These are phyloP conservation scores for Talaromyces nanjingensis DNA, from an alignment of 495 filamentous ascomycete genomes.

Conservation along the genomic window DNA sequence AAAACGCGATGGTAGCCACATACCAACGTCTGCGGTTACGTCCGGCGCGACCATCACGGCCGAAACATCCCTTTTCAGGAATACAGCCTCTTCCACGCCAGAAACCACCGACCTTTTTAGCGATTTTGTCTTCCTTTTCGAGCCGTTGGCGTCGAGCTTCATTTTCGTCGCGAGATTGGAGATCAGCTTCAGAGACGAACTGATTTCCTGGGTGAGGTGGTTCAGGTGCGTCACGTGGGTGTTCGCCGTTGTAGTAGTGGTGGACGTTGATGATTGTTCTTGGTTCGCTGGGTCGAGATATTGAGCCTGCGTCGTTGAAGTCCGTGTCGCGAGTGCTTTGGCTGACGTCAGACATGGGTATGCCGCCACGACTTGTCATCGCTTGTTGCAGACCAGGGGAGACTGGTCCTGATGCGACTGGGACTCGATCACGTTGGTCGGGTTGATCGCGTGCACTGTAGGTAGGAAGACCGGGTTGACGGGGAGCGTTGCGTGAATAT, in stretches of 20 bases:
- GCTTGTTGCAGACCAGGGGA: constrained; percentile 36
- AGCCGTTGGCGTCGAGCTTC: constrained; percentile 48
- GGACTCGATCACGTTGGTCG: not conserved
- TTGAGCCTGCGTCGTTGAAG: not conserved
- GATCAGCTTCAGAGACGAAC: not conserved
- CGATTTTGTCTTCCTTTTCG: constrained; percentile 56
- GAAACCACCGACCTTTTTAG: constrained; percentile 46
- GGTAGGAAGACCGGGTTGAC: constrained; percentile 18
- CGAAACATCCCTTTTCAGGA: constrained; percentile 53
- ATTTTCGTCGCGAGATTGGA: constrained; percentile 23
- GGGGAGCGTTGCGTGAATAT: constrained; percentile 16
- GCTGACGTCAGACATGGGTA: constrained; percentile 40
- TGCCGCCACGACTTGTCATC: constrained; percentile 34
- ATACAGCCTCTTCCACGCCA: constrained; percentile 56
- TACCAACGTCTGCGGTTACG: constrained; percentile 58
- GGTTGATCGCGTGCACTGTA: constrained; percentile 6
- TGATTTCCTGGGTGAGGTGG: constrained; percentile 10
- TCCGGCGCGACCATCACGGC: constrained; percentile 54
- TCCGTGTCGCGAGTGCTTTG: not conserved
- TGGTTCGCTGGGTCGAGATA: not conserved
- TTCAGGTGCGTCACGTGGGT: constrained; percentile 25
- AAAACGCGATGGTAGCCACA: constrained; percentile 39
- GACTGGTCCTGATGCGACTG: constrained; percentile 22
- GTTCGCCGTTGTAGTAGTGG: constrained; percentile 6
- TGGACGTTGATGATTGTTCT: not conserved